These are phyloP conservation scores for Peniophora sp. DNA, from an alignment of 1,284 basidiomycete genomes.

Conservation along the genomic window DNA sequence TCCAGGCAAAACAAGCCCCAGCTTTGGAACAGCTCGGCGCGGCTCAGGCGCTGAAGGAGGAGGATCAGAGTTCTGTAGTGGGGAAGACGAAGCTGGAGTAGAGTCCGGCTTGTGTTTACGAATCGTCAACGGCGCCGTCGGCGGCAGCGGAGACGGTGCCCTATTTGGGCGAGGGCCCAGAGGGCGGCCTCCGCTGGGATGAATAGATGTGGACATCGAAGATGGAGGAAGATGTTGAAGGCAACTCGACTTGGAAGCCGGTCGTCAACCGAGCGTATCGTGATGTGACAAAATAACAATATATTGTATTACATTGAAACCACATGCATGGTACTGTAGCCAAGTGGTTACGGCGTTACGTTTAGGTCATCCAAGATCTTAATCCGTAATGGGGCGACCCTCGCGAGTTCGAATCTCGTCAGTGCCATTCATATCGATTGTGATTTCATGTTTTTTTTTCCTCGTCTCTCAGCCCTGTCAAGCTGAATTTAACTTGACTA, in stretches of 20 bases:
- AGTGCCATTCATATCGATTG: slow-evolving; percentile 29
- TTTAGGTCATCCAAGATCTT: slow-evolving; percentile 32
- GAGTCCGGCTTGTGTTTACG: slow-evolving; percentile 22
- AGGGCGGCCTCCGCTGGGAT: slow-evolving; percentile 34
- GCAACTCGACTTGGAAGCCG: not conserved
- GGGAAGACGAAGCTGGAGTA: slow-evolving; percentile 21
- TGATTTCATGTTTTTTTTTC: slow-evolving; percentile 12
- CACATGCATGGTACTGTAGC: slow-evolving; percentile 40
- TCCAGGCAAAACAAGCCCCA: slow-evolving; percentile 18
- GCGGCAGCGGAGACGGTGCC: slow-evolving; percentile 36
- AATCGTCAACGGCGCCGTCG: slow-evolving; percentile 32
- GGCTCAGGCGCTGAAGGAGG: slow-evolving; percentile 7
- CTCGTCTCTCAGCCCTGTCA: slow-evolving; percentile 8
- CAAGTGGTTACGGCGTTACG: slow-evolving; percentile 58
- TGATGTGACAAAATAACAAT: too few relatives aligned
- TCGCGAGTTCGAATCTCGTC: slow-evolving; percentile 59
- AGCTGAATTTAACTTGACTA: too few relatives aligned
- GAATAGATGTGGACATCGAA: slow-evolving; percentile 11
- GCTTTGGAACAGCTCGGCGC: slow-evolving; percentile 18
- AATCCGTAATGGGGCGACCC: slow-evolving; percentile 50
- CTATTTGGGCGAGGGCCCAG: slow-evolving; percentile 47
- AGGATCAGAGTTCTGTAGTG: slow-evolving; percentile 15
- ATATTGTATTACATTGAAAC: too few relatives aligned
- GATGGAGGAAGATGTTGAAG: slow-evolving; percentile 2
- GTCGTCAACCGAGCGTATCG: too few relatives aligned